These are phyloP conservation scores for Phytopythium delawarense DNA, from an alignment of 352 stramenopile species.

Conservation along the genomic window DNA sequence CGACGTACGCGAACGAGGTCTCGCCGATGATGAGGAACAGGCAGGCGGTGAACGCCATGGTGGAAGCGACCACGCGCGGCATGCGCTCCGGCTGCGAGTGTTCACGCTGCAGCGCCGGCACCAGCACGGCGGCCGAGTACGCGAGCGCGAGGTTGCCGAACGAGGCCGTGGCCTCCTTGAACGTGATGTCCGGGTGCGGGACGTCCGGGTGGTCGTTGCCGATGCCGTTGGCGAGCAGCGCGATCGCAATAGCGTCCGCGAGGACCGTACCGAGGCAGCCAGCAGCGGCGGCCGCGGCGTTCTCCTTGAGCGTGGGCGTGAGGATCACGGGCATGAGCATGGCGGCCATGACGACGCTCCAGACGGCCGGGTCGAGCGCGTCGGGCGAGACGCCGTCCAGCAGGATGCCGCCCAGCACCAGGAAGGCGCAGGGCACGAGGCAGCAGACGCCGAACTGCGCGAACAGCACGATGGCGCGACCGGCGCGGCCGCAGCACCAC, in stretches of 20 bases:
- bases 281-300: conserved; percentile 41
- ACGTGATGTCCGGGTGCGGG: conserved; percentile 33
- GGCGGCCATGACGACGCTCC: conserved; percentile 58
- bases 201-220: conserved; percentile 31
- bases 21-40: conserved; percentile 52
- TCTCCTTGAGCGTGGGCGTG: conserved; percentile 61
- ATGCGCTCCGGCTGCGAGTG: conserved; percentile 60
- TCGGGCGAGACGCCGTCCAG: conserved; percentile 45
- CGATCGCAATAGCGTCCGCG: conserved; percentile 45
- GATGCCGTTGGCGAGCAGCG: conserved; percentile 38
- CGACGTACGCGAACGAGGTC: conserved; percentile 36
- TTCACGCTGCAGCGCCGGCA: conserved; percentile 55
- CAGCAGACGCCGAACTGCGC: conserved; percentile 55
- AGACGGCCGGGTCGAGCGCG: conserved; percentile 42
- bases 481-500: conserved; percentile 39
- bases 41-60: conserved; percentile 37
- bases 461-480: conserved; percentile 50
- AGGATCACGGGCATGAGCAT: conserved; percentile 50
- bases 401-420: conserved; percentile 59
- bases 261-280: conserved; percentile 52
- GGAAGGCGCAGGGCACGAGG: conserved; percentile 47
- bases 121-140: conserved; percentile 51
- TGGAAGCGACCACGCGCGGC: conserved; percentile 43
- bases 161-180: conserved; percentile 42
- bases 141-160: conserved; percentile 61